Conservation (phyloP, 176 grass and related monocot genomes). For the Thalia dealbata region DNA sequence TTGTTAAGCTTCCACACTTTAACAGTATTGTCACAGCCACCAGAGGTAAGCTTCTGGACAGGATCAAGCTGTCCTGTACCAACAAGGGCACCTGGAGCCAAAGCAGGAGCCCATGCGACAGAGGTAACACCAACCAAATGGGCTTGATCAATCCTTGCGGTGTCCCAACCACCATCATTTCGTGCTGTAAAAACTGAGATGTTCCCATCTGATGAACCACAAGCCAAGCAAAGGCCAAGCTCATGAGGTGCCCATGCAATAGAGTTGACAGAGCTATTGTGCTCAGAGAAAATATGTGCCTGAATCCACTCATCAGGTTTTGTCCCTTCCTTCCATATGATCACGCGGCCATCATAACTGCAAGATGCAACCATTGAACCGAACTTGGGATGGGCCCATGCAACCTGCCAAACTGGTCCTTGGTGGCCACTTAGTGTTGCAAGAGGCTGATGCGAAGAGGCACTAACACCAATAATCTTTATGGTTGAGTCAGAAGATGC, state of each 20-base stretch:
- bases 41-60: not conserved
- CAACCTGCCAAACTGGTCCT: not conserved
- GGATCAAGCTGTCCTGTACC: not conserved
- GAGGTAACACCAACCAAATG: not conserved
- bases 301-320: conserved; percentile 6
- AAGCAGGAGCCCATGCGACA: conserved; percentile 3
- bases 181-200: not conserved
- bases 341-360: not conserved
- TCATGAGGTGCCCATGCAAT: conserved; percentile 8
- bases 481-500: conserved; percentile 1
- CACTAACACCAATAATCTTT: conserved; percentile 1
- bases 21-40: conserved; percentile 1
- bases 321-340: conserved; percentile 3
- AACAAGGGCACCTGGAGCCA: not conserved
- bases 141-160: not conserved
- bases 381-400: conserved; percentile 4
- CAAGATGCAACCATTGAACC: not conserved
- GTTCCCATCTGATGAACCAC: conserved; percentile 6
- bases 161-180: conserved; percentile 4
- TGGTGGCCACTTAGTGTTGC: conserved; percentile 1
- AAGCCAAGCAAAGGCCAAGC: not conserved
- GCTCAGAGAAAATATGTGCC: not conserved
- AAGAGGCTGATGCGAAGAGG: not conserved
- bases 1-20: conserved; percentile 6
- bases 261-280: conserved; percentile 4